These are phyloP conservation scores for Phoma sp. DNA, from an alignment of 2,329 filamentous ascomycete genomes.

Conservation along the genomic window DNA sequence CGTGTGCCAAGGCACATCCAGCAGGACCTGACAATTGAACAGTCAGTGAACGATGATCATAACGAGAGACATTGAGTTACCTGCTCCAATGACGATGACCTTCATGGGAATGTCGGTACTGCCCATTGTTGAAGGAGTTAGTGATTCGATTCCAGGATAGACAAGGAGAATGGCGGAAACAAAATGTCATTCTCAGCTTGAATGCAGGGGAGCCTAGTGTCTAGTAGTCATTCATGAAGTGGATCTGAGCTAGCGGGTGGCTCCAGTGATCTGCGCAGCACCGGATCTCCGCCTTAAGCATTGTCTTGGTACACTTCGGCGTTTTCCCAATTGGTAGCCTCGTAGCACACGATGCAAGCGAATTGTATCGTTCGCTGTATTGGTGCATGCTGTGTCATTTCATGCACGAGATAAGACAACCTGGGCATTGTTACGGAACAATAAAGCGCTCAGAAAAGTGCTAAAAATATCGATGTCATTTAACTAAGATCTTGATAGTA, in stretches of 20 bases:
- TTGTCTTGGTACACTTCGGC: not conserved
- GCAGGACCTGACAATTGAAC: constrained; percentile 43
- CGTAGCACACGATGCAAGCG: not conserved
- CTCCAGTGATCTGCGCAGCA: constrained; percentile 11
- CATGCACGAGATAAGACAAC: not conserved
- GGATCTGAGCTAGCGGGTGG: constrained; percentile 21
- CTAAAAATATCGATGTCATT: not conserved
- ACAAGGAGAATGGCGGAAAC: not conserved
- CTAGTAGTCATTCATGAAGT: constrained; percentile 1
- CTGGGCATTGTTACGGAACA: not conserved
- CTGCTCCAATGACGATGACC: constrained; percentile 36
- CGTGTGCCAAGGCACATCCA: constrained; percentile 51
- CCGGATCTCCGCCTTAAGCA: constrained; percentile 30
- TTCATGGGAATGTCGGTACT: constrained; percentile 21
- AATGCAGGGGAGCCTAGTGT: constrained; percentile 11
- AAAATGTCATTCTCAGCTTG: not conserved
- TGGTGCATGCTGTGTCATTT: not conserved
- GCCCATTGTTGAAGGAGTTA: not conserved
- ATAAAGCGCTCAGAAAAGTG: not conserved
- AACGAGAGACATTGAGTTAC: constrained; percentile 2
- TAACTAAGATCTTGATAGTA: not conserved
- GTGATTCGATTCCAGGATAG: no score
- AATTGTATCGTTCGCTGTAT: not conserved
- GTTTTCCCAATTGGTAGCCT: constrained; percentile 2
- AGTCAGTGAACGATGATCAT: not conserved